phyloP scores from a whole-genome alignment of 768 basidiomycete genomes.

The Trametes punicea region DNA sequence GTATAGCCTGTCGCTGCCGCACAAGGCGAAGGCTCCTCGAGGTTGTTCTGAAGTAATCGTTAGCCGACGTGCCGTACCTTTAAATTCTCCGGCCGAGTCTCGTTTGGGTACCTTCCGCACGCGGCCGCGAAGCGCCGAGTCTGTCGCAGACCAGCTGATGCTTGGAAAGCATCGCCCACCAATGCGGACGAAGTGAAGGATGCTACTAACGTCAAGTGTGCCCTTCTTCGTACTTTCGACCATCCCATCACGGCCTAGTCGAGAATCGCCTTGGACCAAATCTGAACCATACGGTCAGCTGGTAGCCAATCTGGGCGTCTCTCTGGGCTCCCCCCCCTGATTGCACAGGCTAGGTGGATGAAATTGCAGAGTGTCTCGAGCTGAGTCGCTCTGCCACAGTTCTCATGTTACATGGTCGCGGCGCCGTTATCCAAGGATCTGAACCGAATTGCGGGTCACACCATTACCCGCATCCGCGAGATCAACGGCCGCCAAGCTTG shows the following conservation, averaged over 20 bases:
- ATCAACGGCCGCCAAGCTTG: neutral
- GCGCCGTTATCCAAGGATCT: neutral
- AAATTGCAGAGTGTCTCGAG: neutral
- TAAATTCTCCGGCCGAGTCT: neutral
- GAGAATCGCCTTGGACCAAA: neutral
- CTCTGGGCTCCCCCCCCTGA: neutral
- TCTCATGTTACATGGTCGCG: neutral
- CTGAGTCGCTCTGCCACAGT: neutral
- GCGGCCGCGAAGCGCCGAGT: neutral
- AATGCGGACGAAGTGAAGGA: neutral
- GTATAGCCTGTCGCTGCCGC: too few species aligned
- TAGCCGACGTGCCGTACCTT: too few species aligned
- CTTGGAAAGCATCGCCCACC: neutral
- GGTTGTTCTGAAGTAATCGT: too few species aligned
- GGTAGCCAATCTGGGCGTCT: neutral
- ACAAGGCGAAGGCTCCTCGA: too few species aligned
- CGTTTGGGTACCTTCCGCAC: too few species aligned
- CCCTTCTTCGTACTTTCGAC: neutral
- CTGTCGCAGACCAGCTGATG: neutral
- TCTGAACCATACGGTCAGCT: neutral
- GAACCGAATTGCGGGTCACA: neutral
- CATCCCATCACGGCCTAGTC: neutral
- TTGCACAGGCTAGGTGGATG: neutral
- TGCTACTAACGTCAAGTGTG: neutral
- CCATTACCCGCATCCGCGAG: neutral